Conservation (phyloP, 2,329 filamentous ascomycete species). For the Cladosporium sp. region DNA sequence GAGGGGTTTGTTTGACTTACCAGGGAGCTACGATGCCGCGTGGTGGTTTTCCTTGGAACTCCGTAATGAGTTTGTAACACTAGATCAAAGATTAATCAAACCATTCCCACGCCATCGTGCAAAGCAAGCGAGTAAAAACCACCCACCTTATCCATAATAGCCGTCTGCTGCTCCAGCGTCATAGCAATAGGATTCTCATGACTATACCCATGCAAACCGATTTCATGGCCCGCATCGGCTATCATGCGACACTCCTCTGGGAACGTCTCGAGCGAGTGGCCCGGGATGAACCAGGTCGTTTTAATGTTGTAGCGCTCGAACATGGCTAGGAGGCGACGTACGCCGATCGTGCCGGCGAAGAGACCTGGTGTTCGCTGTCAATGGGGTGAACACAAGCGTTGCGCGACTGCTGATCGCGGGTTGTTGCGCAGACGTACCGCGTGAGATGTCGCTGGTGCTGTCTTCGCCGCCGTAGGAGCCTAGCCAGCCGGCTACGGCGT, state of each 20-base stretch:
- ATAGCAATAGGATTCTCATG: slow-evolving; percentile 70
- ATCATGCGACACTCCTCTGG: slow-evolving; percentile 60
- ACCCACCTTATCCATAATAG: slow-evolving; percentile 60
- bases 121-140: background rate
- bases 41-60: slow-evolving; percentile 69
- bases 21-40: slow-evolving; percentile 68
- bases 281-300: slow-evolving; percentile 61
- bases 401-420: no score
- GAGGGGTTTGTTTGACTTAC: slow-evolving; percentile 20
- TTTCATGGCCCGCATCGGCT: slow-evolving; percentile 61
- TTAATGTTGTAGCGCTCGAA: slow-evolving; percentile 70
- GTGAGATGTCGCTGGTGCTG: slow-evolving; percentile 65
- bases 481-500: slow-evolving; percentile 72
- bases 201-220: slow-evolving; percentile 66
- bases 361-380: slow-evolving; percentile 30
- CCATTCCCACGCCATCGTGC: background rate
- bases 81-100: no score
- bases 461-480: slow-evolving; percentile 72
- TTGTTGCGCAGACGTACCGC: slow-evolving; percentile 31
- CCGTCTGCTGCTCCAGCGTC: slow-evolving; percentile 69
- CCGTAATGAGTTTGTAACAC: slow-evolving; percentile 65
- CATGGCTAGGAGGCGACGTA: slow-evolving; percentile 61
- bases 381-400: background rate
- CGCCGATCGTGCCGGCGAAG: slow-evolving; percentile 65
- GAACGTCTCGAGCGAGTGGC: slow-evolving; percentile 61